A percentile compares a stretch with the other conserved stretches of the same genome.
Conservation (phyloP, 2,329 filamentous ascomycete species). For the Pestalotiopsis sp. region DNA sequence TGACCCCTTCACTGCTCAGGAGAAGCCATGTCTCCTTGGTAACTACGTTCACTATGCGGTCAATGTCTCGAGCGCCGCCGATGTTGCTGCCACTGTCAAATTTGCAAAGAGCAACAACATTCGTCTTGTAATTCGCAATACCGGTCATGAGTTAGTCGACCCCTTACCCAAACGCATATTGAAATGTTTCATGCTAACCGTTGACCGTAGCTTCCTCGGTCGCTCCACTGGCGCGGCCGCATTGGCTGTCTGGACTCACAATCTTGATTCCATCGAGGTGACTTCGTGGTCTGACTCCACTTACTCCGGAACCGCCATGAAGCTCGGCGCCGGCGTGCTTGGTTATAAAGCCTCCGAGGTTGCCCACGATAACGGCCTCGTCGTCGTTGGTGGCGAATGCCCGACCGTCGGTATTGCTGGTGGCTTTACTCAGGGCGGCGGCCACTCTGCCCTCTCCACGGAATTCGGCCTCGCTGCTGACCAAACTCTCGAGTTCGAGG, state of each 20-base stretch:
- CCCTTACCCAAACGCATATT: too few relatives aligned
- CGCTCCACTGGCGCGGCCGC: constrained; percentile 30
- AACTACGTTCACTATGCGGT: constrained; percentile 15
- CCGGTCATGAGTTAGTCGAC: constrained; percentile 39
- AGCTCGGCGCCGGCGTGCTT: constrained; percentile 9
- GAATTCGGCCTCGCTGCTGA: constrained; percentile 60
- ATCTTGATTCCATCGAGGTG: constrained; percentile 28
- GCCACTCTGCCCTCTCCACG: constrained; percentile 54
- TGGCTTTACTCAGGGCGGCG: constrained; percentile 45
- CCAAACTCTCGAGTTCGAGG: constrained; percentile 56
- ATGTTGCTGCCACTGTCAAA: constrained; percentile 8
- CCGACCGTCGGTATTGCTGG: constrained; percentile 18
- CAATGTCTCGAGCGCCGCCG: constrained; percentile 9
- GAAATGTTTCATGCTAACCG: too few relatives aligned
- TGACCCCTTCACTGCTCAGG: constrained; percentile 12
- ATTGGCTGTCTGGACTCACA: constrained; percentile 32
- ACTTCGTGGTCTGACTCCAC: constrained; percentile 21
- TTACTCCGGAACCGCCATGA: constrained; percentile 21
- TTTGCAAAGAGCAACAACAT: constrained; percentile 39
- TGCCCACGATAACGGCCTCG: constrained; percentile 7
- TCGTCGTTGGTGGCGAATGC: constrained; percentile 14
- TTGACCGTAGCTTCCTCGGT: constrained; percentile 20
- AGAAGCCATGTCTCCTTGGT: constrained; percentile 9
- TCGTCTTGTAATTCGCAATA: constrained; percentile 49
- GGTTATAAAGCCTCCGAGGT: constrained; percentile 1